Conservation (phyloP, 2,329 filamentous ascomycete species). For the Fusarium odoratissimum region DNA sequence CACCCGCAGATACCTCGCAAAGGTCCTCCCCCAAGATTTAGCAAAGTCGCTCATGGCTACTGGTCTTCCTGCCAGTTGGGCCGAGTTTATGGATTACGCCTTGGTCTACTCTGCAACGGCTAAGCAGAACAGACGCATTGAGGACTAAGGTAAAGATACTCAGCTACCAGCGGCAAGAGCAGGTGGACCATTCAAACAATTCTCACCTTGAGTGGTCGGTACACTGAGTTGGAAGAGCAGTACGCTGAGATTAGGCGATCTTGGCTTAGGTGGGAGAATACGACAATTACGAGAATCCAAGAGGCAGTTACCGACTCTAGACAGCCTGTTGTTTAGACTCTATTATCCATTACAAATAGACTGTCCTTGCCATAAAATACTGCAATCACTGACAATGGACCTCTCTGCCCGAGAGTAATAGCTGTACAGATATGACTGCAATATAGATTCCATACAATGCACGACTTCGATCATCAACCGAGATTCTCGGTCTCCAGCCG, state of each 20-base stretch:
- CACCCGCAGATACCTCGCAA: neutral
- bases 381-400: fast-evolving
- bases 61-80: too few species aligned
- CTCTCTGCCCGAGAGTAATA: fast-evolving
- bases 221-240: neutral
- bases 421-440: neutral
- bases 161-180: neutral
- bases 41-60: neutral
- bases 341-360: fast-evolving
- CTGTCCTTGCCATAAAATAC: fast-evolving
- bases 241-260: too few species aligned
- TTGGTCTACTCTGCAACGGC: neutral
- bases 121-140: neutral
- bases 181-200: fast-evolving
- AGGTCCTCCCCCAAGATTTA: too few species aligned
- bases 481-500: neutral
- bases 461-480: neutral
- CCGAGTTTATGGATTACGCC: neutral
- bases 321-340: neutral
- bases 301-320: neutral
- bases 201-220: fast-evolving
- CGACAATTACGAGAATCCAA: too few species aligned
- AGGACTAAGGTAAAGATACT: neutral
- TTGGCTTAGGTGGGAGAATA: too few species aligned
- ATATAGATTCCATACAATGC: neutral